A percentile compares a stretch with the other conserved stretches of the same genome.
phyloP scores from a whole-genome alignment of 2,329 filamentous ascomycete species.

The Fusarium devonianum region DNA sequence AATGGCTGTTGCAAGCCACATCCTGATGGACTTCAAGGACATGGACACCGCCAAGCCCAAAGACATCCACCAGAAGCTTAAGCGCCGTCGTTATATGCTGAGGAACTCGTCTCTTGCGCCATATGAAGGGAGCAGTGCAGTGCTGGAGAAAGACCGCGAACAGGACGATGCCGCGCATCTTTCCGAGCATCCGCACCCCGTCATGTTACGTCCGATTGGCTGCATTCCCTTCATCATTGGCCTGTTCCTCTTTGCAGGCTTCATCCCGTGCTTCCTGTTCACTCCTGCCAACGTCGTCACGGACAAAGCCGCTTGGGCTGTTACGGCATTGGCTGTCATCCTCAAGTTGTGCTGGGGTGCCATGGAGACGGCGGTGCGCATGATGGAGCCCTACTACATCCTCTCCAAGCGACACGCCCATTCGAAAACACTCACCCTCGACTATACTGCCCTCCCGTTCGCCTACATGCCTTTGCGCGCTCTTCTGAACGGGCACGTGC shows the following conservation, averaged over 20 bases:
- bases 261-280: slow-evolving; percentile 71
- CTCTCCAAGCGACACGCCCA: slow-evolving; percentile 71
- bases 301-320: slow-evolving; percentile 68
- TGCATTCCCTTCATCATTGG: slow-evolving; percentile 67
- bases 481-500: slow-evolving; percentile 67
- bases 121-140: slow-evolving; percentile 58
- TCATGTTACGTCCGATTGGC: slow-evolving; percentile 69
- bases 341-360: slow-evolving; percentile 74
- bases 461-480: slow-evolving; percentile 69
- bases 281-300: slow-evolving; percentile 61
- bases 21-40: slow-evolving; percentile 76
- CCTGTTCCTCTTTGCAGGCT: slow-evolving; percentile 61
- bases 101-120: slow-evolving; percentile 75
- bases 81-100: slow-evolving; percentile 70
- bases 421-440: slow-evolving; percentile 70
- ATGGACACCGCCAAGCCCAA: slow-evolving; percentile 72
- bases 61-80: slow-evolving; percentile 73
- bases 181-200: slow-evolving; percentile 69
- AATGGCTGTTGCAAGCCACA: slow-evolving; percentile 77
- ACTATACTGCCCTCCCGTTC: slow-evolving; percentile 77
- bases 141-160: slow-evolving; percentile 52
- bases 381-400: slow-evolving; percentile 78
- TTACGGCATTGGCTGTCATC: slow-evolving; percentile 70
- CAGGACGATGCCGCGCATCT: slow-evolving; percentile 58
- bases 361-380: slow-evolving; percentile 72